phyloP scores from a whole-genome alignment of 495 filamentous ascomycete species.

The Cudoniella acicularis region DNA sequence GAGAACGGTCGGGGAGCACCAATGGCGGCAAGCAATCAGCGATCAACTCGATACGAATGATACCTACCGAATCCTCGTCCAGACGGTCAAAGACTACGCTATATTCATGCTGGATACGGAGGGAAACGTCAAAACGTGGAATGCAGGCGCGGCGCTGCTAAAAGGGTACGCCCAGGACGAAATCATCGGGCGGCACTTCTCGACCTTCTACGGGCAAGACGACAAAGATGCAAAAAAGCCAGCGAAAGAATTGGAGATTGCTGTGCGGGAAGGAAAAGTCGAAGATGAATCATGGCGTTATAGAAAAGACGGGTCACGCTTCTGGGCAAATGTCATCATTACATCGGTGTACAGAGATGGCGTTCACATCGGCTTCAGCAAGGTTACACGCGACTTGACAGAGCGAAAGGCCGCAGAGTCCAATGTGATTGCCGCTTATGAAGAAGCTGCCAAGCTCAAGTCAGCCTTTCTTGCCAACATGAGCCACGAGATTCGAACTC shows the following conservation, averaged over 20 bases:
- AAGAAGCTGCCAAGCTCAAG: slow-evolving; percentile 62
- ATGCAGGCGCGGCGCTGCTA: slow-evolving; percentile 53
- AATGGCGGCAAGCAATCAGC: too few relatives aligned
- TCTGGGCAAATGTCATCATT: slow-evolving; percentile 68
- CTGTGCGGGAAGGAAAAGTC: slow-evolving; percentile 55
- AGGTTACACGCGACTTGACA: slow-evolving; percentile 62
- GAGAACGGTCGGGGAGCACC: slow-evolving; percentile 14
- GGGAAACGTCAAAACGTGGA: slow-evolving; percentile 60
- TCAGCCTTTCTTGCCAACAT: slow-evolving; percentile 65
- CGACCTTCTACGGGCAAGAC: slow-evolving; percentile 55
- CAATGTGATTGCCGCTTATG: slow-evolving; percentile 56
- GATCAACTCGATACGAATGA: slow-evolving; percentile 50
- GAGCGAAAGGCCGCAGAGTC: slow-evolving; percentile 57
- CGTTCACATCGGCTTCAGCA: slow-evolving; percentile 59
- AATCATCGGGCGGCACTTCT: slow-evolving; percentile 62
- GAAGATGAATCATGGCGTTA: slow-evolving; percentile 68
- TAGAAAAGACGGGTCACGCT: slow-evolving; percentile 55
- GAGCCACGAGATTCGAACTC: slow-evolving; percentile 50
- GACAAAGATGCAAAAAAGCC: slow-evolving; percentile 52
- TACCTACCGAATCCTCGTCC: slow-evolving; percentile 58
- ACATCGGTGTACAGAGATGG: slow-evolving; percentile 55
- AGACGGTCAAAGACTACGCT: slow-evolving; percentile 63
- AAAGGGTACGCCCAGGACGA: slow-evolving; percentile 56
- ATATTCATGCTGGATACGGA: slow-evolving; percentile 63
- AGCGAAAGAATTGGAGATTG: slow-evolving; percentile 50